A percentile compares a stretch with the other conserved stretches of the same genome.
phyloP scores from a whole-genome alignment of 2,329 filamentous ascomycete species.

The Onygenales sp. region DNA sequence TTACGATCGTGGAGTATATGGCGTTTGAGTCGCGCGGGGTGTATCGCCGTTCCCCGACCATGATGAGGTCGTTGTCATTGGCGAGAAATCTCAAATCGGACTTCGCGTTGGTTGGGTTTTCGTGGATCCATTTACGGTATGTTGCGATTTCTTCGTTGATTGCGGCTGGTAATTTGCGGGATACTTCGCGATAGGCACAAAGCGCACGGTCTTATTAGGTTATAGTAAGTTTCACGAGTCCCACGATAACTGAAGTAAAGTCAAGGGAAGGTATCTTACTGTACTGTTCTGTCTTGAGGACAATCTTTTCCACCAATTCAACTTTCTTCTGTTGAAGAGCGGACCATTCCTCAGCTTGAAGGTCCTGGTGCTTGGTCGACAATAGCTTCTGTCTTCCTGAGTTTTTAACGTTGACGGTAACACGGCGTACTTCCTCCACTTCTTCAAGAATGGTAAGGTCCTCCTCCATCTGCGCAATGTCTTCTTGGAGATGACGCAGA shows the following conservation, averaged over 20 bases:
- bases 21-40: constrained; percentile 13
- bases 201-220: constrained; percentile 28
- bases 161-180: constrained; percentile 37
- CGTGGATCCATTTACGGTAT: constrained; percentile 47
- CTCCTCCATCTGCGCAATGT: constrained; percentile 71
- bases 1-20: constrained; percentile 33
- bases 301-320: constrained; percentile 45
- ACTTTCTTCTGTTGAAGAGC: constrained; percentile 46
- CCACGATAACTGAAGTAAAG: neutral
- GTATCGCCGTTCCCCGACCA: constrained; percentile 17
- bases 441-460: constrained; percentile 63
- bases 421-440: constrained; percentile 34
- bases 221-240: constrained; percentile 5
- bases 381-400: constrained; percentile 25
- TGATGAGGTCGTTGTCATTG: constrained; percentile 36
- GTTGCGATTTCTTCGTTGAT: constrained; percentile 37
- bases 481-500: constrained; percentile 74
- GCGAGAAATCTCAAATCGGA: constrained; percentile 46
- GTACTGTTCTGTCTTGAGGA: constrained; percentile 52
- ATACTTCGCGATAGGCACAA: constrained; percentile 38
- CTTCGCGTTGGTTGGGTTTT: constrained; percentile 40
- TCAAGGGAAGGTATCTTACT: constrained; percentile 33
- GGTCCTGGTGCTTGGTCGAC: constrained; percentile 32
- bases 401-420: constrained; percentile 17
- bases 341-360: constrained; percentile 41